Evolutionary conservation across 176 grass and related monocot genomes (phyloP).

Genomic region (Carex parvula): DNA sequence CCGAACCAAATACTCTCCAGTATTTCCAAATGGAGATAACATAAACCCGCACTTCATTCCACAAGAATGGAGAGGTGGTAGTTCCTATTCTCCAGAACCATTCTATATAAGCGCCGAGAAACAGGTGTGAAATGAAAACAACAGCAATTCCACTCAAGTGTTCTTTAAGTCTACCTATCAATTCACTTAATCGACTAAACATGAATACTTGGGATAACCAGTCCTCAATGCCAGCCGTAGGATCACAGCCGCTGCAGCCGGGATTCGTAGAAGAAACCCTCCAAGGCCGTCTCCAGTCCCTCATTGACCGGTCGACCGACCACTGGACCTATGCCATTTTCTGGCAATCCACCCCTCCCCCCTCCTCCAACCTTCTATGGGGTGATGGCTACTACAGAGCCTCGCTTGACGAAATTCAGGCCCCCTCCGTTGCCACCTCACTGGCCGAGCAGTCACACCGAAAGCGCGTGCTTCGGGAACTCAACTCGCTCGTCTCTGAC

Average conservation of each 20-base stretch:
- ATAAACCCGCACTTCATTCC: background rate
- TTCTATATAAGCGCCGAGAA: slow-evolving; percentile 12
- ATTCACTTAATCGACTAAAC: background rate
- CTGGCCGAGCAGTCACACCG: background rate
- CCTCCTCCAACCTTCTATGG: slow-evolving; percentile 17
- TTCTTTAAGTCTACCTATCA: background rate
- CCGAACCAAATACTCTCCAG: background rate
- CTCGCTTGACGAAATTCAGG: background rate
- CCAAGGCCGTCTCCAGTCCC: slow-evolving; percentile 23
- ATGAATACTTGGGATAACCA: background rate
- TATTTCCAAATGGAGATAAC: background rate
- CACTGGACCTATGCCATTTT: slow-evolving; percentile 39
- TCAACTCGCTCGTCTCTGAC: background rate
- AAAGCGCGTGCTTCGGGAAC: slow-evolving; percentile 7
- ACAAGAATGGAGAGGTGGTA: background rate
- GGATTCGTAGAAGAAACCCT: slow-evolving; percentile 5
- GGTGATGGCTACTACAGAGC: slow-evolving; percentile 36
- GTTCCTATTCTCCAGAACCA: background rate
- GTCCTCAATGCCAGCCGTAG: background rate
- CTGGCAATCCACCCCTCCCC: slow-evolving; percentile 25
- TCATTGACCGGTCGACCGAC: slow-evolving; percentile 8
- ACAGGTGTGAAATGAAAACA: background rate
- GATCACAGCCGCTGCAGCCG: background rate
- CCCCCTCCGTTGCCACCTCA: background rate
- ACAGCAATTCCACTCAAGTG: background rate